A percentile compares a stretch with the other conserved stretches of the same genome.
phyloP scores from a whole-genome alignment of 2,329 filamentous ascomycete species.

The Calonectria hawksworthii region DNA sequence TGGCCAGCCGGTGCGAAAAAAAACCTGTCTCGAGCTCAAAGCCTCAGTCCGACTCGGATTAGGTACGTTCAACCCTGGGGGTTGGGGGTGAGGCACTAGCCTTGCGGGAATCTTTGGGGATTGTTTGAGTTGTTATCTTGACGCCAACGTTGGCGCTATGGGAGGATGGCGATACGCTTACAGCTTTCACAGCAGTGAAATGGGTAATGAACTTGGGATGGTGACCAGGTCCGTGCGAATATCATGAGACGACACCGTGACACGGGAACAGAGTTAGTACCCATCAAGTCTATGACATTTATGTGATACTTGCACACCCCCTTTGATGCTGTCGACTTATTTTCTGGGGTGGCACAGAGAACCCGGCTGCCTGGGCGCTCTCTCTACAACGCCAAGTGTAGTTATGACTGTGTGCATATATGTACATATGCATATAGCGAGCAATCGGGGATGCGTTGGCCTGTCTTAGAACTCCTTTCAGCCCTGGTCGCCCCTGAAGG shows the following conservation, averaged over 20 bases:
- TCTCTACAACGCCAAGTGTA: background rate
- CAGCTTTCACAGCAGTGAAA: slow-evolving; percentile 24
- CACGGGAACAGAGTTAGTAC: slow-evolving; percentile 38
- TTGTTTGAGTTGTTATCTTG: slow-evolving; percentile 24
- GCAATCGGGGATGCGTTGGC: slow-evolving; percentile 27
- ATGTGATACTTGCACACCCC: slow-evolving; percentile 41
- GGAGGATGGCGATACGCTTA: slow-evolving; percentile 16
- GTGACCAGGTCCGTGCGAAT: slow-evolving; percentile 38
- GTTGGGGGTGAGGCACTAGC: slow-evolving; percentile 8
- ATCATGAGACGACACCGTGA: slow-evolving; percentile 36
- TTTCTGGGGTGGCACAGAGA: slow-evolving; percentile 12
- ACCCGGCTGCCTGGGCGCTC: slow-evolving; percentile 12
- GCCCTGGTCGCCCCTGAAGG: slow-evolving; percentile 9
- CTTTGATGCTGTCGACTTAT: slow-evolving; percentile 4
- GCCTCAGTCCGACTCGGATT: background rate
- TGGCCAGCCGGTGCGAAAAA: background rate
- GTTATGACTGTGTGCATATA: slow-evolving; percentile 32
- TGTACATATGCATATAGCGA: slow-evolving; percentile 37
- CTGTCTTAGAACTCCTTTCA: slow-evolving; percentile 41
- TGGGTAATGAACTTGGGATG: slow-evolving; percentile 29
- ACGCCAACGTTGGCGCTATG: slow-evolving; percentile 12
- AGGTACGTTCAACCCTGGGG: background rate
- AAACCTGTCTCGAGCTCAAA: background rate
- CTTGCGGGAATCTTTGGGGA: background rate
- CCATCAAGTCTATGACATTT: slow-evolving; percentile 25